These are phyloP conservation scores for Veloboletus limbatus DNA, from an alignment of 1,284 basidiomycete species.

Conservation along the genomic window DNA sequence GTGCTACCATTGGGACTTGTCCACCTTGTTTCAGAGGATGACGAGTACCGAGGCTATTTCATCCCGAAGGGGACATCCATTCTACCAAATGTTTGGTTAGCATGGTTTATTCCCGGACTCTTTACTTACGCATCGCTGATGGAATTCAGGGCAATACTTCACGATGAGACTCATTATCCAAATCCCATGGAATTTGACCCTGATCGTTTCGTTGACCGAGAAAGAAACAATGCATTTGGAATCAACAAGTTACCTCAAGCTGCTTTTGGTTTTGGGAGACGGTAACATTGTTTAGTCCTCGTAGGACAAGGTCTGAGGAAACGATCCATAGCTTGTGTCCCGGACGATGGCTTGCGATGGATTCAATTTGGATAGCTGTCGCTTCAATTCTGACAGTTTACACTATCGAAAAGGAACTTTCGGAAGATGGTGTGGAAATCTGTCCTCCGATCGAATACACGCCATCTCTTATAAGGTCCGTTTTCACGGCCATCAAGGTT, in stretches of 20 bases:
- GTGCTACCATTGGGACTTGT: constrained; percentile 41
- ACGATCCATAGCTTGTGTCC: constrained; percentile 40
- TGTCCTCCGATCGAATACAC: constrained; percentile 41
- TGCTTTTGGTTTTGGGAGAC: constrained; percentile 43
- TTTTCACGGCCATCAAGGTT: constrained; percentile 1
- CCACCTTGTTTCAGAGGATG: constrained; percentile 39
- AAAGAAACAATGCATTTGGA: constrained; percentile 21
- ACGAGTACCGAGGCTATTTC: constrained; percentile 42
- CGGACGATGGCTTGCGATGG: constrained; percentile 45
- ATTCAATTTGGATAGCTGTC: constrained; percentile 47
- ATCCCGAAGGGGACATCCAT: constrained; percentile 45
- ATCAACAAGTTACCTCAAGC: constrained; percentile 31
- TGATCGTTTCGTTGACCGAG: constrained; percentile 22
- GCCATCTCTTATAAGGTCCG: constrained; percentile 43
- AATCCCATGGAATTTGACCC: constrained; percentile 24
- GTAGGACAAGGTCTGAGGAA: not conserved
- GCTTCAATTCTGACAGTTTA: constrained; percentile 45
- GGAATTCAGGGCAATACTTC: constrained; percentile 26
- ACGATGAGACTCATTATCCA: constrained; percentile 24
- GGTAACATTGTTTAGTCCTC: constrained; percentile 30
- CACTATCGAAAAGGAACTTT: constrained; percentile 40
- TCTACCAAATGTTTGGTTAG: constrained; percentile 43
- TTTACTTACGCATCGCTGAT: constrained; percentile 3
- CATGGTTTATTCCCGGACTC: constrained; percentile 1
- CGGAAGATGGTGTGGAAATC: constrained; percentile 41